Base-by-base conservation (phyloP, 108 stramenopile genomes). In the Nitzschia sp. region DNA sequence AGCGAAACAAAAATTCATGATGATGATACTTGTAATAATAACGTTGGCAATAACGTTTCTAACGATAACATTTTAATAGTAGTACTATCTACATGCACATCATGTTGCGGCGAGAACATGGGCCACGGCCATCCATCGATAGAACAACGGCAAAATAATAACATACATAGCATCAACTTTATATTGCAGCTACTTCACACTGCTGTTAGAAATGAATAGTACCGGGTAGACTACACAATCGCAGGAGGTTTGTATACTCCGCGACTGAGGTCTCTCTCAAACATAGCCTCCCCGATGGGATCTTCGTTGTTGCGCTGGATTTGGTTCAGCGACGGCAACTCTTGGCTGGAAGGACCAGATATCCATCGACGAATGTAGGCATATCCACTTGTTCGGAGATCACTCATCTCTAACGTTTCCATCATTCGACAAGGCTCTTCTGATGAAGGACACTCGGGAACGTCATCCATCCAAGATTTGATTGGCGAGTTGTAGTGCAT, bases 401-500 rank as follows among this genome's bases (percentile, higher is more conserved):
- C 71, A 7, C 53, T 44, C 51, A 71, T 46, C 67, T 78, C 71
- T 19, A 78, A 51, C 9, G 65, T 62, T 19, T 15, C 19, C 65
- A 78, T 53, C 50, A 71, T n/a, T 20, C 15, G 55, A 34, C 42
- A 37, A 14, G 72, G 64, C 19, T 64, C 25, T 51, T 65, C 62
- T 7, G 11, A 10, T 11, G 52, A 43, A 19, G 52, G 71, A 54
- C 41, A 41, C 26, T 42, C 34, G 14, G 66, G 58, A 29, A 59
- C 22, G 44, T 70, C 59, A 40, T 68, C 53, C 40, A 63, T 60
- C 56, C 63, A 39, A 11, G 43, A 38, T 7, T 34, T 41, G 34
- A 65, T 75, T 15, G 79, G 79, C 11, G 51, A 24, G 37, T 80
- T 75, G 53, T 72, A 72, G 40, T 73, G 60, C 80, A 84, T 75